A percentile compares a stretch with the other conserved stretches of the same genome.
These are phyloP conservation scores for Fusarium newnesense DNA, from an alignment of 2,329 filamentous ascomycete genomes.

Conservation along the genomic window DNA sequence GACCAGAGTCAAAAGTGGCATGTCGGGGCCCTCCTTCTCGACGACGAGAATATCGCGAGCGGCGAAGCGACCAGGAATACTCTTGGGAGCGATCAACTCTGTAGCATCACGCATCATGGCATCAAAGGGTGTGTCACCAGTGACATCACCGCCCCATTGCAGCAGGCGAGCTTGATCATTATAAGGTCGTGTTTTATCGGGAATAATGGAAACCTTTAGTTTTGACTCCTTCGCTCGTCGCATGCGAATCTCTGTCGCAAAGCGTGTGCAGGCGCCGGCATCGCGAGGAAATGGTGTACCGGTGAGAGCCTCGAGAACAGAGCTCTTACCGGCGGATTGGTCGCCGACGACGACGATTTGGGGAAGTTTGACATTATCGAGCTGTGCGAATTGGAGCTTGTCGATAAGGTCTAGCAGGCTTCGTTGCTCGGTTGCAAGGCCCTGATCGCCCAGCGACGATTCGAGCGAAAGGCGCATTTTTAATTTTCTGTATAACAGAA, in stretches of 20 bases:
- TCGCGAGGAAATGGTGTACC: slow-evolving; percentile 70
- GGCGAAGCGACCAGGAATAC: slow-evolving; percentile 61
- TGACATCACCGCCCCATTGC: slow-evolving; percentile 60
- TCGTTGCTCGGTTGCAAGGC: slow-evolving; percentile 64
- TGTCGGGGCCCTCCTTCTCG: slow-evolving; percentile 67
- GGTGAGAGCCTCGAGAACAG: slow-evolving; percentile 71
- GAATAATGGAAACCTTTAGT: slow-evolving; percentile 65
- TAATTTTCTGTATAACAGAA: slow-evolving; percentile 33
- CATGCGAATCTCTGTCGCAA: slow-evolving; percentile 69
- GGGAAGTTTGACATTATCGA: slow-evolving; percentile 64
- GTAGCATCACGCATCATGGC: slow-evolving; percentile 62
- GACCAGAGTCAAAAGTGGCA: slow-evolving; percentile 69
- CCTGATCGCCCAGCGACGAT: slow-evolving; percentile 59
- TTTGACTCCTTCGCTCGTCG: slow-evolving; percentile 57
- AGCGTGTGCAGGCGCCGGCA: slow-evolving; percentile 70
- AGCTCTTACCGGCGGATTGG: slow-evolving; percentile 72
- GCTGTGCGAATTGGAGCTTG: slow-evolving; percentile 62
- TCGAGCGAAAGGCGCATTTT: slow-evolving; percentile 56
- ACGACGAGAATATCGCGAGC: slow-evolving; percentile 66
- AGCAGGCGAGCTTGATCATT: slow-evolving; percentile 59
- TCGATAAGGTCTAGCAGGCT: slow-evolving; percentile 67
- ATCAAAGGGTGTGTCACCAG: slow-evolving; percentile 58
- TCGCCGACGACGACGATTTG: slow-evolving; percentile 74
- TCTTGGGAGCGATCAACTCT: slow-evolving; percentile 62
- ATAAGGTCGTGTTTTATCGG: slow-evolving; percentile 59